These are phyloP conservation scores for Penicillium brasilianum DNA, from an alignment of 2,329 filamentous ascomycete genomes.

Conservation along the genomic window DNA sequence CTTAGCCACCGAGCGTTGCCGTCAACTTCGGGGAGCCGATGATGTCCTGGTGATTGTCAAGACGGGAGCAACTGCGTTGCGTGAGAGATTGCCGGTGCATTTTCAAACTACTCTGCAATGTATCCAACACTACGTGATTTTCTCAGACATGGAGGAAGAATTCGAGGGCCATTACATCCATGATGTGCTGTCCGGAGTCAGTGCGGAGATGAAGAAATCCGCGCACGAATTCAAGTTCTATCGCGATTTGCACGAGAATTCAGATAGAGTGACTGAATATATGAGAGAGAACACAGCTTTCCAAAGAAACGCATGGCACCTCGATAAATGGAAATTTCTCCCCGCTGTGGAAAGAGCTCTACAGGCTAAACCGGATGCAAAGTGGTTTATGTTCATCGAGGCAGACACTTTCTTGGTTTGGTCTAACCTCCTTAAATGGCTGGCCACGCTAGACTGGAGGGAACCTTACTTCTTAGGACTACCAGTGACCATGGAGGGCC, in stretches of 20 bases:
- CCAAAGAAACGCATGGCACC: slow-evolving; percentile 46
- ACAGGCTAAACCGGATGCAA: slow-evolving; percentile 51
- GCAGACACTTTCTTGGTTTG: slow-evolving; percentile 55
- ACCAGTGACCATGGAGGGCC: slow-evolving; percentile 1
- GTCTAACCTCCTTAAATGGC: slow-evolving; percentile 1
- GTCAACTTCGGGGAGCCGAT: neutral
- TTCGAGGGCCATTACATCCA: neutral
- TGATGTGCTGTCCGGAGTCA: neutral
- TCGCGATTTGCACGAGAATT: neutral
- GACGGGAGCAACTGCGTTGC: slow-evolving; percentile 1
- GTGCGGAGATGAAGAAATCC: neutral
- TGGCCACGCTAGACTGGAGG: neutral
- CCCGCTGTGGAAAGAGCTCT: slow-evolving; percentile 59
- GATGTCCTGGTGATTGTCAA: neutral
- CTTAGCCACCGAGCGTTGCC: neutral
- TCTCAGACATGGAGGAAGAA: neutral
- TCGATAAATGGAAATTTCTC: slow-evolving; percentile 65
- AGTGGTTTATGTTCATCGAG: slow-evolving; percentile 66
- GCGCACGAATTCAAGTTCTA: slow-evolving; percentile 1
- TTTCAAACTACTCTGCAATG: neutral
- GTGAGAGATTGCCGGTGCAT: neutral
- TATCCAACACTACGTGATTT: neutral
- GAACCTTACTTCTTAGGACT: neutral
- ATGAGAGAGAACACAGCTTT: neutral
- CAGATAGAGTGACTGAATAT: neutral